These are phyloP conservation scores for Hirsutella minnesotensis DNA, from an alignment of 2,329 filamentous ascomycete species.

Conservation along the genomic window DNA sequence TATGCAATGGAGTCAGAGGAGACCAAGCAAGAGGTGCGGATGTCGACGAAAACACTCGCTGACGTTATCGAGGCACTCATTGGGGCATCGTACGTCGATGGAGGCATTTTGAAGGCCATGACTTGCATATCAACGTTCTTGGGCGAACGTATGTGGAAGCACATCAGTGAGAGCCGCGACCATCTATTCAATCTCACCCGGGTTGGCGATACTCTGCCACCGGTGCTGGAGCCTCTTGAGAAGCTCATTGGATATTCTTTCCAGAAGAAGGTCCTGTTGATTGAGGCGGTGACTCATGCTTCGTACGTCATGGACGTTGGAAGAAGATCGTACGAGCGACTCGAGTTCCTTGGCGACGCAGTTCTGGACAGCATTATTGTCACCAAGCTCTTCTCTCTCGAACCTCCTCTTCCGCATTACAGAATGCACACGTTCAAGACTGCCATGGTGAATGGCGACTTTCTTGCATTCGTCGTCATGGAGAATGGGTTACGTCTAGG, in stretches of 20 bases:
- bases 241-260: conserved; percentile 62
- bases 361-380: conserved; percentile 72
- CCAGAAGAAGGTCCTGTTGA: conserved; percentile 50
- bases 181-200: conserved; percentile 31
- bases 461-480: conserved; percentile 68
- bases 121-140: conserved; percentile 56
- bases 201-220: conserved; percentile 20
- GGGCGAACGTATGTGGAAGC: conserved; percentile 42
- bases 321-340: conserved; percentile 45
- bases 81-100: conserved; percentile 60
- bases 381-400: conserved; percentile 38
- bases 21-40: conserved; percentile 15
- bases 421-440: conserved; percentile 69
- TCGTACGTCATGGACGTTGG: conserved; percentile 39
- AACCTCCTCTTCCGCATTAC: conserved; percentile 29
- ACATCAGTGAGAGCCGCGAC: conserved; percentile 26
- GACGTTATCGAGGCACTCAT: conserved; percentile 82
- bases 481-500: conserved; percentile 16
- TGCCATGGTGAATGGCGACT: conserved; percentile 67
- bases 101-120: conserved; percentile 51
- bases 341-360: conserved; percentile 83
- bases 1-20: conserved; percentile 12
- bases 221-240: conserved; percentile 42
- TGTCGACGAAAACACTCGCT: conserved; percentile 71
- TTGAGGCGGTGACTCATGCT: conserved; percentile 72